phyloP scores from a whole-genome alignment of 2,329 filamentous ascomycete genomes.

The Cladosporium sp. region DNA sequence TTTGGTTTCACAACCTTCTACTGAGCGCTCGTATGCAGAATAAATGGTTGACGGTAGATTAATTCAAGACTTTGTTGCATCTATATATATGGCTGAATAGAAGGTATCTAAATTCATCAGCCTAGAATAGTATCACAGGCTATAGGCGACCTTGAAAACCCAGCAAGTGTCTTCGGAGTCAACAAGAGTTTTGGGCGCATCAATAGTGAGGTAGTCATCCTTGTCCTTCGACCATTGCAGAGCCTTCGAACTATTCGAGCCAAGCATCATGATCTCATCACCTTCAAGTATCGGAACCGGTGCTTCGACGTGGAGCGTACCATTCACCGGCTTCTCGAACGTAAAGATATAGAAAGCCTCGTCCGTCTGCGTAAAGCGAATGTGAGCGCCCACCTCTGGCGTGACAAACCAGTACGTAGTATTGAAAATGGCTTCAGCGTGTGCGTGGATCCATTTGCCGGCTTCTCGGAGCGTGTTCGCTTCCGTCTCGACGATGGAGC shows the following conservation, averaged over 20 bases:
- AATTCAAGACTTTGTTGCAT: too few species aligned
- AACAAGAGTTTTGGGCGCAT: neutral
- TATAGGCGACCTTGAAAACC: conserved; percentile 4
- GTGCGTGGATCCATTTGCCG: conserved; percentile 56
- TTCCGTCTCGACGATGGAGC: conserved; percentile 52
- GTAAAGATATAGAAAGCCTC: conserved; percentile 58
- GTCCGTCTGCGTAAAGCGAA: conserved; percentile 56
- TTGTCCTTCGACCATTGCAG: conserved; percentile 5
- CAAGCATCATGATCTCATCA: conserved; percentile 51
- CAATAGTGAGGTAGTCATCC: neutral
- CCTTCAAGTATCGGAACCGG: conserved; percentile 53
- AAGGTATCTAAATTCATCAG: neutral
- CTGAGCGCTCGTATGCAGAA: too few species aligned
- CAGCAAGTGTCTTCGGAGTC: neutral
- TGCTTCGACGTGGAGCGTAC: conserved; percentile 44
- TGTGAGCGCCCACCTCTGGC: conserved; percentile 46
- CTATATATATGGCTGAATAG: neutral
- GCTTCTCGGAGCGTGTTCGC: conserved; percentile 53
- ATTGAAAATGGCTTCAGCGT: conserved; percentile 59
- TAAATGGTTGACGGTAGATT: too few species aligned
- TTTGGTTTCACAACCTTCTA: too few species aligned
- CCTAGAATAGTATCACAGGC: neutral
- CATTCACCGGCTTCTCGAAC: conserved; percentile 46
- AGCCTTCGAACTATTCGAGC: conserved; percentile 22
- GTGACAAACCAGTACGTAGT: conserved; percentile 58